phyloP scores from a whole-genome alignment of 148 eudicot genomes.

The Rhododendron ovatum region DNA sequence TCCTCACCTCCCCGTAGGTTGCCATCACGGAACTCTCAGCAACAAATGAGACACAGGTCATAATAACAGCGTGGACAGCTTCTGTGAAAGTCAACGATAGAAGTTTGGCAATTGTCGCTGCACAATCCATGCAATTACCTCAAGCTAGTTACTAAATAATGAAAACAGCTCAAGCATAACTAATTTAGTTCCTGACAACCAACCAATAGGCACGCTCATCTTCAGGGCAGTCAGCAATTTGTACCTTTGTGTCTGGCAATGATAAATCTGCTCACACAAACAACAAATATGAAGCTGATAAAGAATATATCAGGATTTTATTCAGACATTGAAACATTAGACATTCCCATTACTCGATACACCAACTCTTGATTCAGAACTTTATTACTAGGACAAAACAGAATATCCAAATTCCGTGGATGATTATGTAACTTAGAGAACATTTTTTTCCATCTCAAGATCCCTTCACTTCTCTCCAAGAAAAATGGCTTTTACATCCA shows the following conservation, averaged over 20 bases:
- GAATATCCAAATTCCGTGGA: background rate
- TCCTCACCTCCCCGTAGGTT: constrained; percentile 30
- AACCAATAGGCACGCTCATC: constrained; percentile 42
- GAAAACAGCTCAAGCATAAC: background rate
- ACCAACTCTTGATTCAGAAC: background rate
- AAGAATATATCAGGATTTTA: background rate
- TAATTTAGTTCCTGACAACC: background rate
- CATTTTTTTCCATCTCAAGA: background rate
- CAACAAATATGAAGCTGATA: background rate
- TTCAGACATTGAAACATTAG: background rate
- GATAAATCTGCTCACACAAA: constrained; percentile 23
- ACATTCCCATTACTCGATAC: background rate
- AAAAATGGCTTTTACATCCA: background rate
- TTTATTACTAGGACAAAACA: background rate
- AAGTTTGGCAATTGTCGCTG: constrained; percentile 53
- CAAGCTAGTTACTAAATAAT: background rate
- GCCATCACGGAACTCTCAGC: constrained; percentile 53
- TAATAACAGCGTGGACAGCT: constrained; percentile 44
- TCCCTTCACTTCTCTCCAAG: background rate
- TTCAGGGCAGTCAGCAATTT: constrained; percentile 5
- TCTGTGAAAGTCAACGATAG: constrained; percentile 46
- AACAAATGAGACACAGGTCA: constrained; percentile 57
- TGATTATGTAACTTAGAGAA: background rate
- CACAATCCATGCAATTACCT: constrained; percentile 20
- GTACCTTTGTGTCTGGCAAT: constrained; percentile 20